These are phyloP conservation scores for Diospyros kaki DNA, from an alignment of 148 eudicot species.

Conservation along the genomic window DNA sequence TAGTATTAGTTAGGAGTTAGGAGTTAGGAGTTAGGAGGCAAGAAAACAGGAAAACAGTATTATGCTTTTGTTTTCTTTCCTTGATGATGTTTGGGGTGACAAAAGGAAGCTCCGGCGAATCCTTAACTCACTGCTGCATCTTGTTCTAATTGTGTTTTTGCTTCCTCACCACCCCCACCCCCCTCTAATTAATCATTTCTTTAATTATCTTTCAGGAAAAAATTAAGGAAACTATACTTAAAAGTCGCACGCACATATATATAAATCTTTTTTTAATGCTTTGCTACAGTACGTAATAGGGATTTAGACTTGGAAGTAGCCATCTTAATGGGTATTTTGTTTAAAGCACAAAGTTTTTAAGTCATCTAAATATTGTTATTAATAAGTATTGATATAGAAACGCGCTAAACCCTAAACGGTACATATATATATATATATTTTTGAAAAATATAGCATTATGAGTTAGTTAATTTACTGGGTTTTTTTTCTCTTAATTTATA, in stretches of 20 bases:
- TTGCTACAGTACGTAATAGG: too few species aligned
- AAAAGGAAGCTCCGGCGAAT: constrained; percentile 9
- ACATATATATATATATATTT: neutral
- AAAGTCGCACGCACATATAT: neutral
- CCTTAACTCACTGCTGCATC: neutral
- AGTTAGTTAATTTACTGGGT: too few species aligned
- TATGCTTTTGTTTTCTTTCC: constrained; percentile 15
- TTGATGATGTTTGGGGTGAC: constrained; percentile 38
- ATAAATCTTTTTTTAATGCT: too few species aligned
- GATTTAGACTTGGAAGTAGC: too few species aligned
- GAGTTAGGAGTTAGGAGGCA: constrained; percentile 18
- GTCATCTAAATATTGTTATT: too few species aligned
- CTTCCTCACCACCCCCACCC: constrained; percentile 1
- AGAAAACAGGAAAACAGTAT: constrained; percentile 25
- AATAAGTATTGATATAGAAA: too few species aligned
- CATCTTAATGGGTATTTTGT: too few species aligned
- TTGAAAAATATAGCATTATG: neutral
- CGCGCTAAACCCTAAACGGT: too few species aligned
- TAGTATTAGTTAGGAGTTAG: neutral
- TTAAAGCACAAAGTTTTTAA: too few species aligned
- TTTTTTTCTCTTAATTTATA: too few species aligned
- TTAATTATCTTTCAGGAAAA: constrained; percentile 8
- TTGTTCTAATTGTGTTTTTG: constrained; percentile 17
- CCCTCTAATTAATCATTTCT: constrained; percentile 18
- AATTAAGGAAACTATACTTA: neutral